A percentile compares a stretch with the other conserved stretches of the same genome.
phyloP scores from a whole-genome alignment of 306 rosid genomes.

The Inga laurina region DNA sequence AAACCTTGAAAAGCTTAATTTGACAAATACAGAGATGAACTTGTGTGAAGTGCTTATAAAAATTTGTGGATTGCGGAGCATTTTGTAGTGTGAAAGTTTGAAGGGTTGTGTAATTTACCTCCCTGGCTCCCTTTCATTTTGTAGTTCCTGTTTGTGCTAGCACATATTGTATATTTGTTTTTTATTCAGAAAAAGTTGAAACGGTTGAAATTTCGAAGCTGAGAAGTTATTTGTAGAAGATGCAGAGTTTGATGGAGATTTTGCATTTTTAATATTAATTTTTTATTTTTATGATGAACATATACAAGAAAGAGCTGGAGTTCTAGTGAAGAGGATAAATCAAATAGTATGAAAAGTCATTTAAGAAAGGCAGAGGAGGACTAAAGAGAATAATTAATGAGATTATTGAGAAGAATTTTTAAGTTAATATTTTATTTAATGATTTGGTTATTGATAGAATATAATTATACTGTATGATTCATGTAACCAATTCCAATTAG shows the following conservation, averaged over 20 bases:
- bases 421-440: too few relatives aligned
- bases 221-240: neutral
- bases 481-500: too few relatives aligned
- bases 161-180: neutral
- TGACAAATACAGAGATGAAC: neutral
- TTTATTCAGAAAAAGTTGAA: neutral
- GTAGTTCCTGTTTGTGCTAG: neutral
- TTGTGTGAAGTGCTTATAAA: neutral
- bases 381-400: too few relatives aligned
- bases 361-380: too few relatives aligned
- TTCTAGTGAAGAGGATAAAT: too few relatives aligned
- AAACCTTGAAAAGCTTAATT: conserved; percentile 29
- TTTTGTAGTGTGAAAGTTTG: neutral
- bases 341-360: too few relatives aligned
- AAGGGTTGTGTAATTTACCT: neutral
- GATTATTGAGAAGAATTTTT: too few relatives aligned
- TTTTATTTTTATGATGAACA: too few relatives aligned
- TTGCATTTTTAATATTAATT: neutral
- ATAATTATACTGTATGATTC: too few relatives aligned
- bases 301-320: too few relatives aligned
- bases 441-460: too few relatives aligned
- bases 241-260: neutral
- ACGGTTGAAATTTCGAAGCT: neutral
- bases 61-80: too few relatives aligned
- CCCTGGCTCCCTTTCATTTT: neutral